Conservation (phyloP, 805 yeast genomes). For the Candida chilensis region DNA sequence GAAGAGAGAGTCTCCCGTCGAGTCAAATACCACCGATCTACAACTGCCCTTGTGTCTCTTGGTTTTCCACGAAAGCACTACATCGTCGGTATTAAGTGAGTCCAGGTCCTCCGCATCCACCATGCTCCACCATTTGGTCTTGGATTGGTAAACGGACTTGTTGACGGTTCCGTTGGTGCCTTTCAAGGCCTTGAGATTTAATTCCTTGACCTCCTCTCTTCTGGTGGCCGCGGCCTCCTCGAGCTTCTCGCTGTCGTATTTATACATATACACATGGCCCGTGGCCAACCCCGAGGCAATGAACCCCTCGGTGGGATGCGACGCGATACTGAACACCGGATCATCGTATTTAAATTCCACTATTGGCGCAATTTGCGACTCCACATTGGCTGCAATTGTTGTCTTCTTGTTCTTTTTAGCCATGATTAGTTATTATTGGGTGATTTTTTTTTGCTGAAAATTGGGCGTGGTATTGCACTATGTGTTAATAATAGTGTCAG, state of each 20-base stretch:
- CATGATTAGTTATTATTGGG: no score
- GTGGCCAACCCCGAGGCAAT: constrained; percentile 70
- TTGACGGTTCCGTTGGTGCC: constrained; percentile 11
- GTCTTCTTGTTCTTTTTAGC: constrained; percentile 15
- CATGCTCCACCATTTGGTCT: constrained; percentile 38
- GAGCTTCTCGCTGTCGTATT: constrained; percentile 43
- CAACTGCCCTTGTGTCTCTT: constrained; percentile 88
- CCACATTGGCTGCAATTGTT: constrained; percentile 17
- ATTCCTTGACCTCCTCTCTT: constrained; percentile 15
- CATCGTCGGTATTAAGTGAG: constrained; percentile 9
- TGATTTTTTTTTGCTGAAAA: no score
- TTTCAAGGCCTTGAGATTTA: constrained; percentile 10
- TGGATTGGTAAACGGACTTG: constrained; percentile 20
- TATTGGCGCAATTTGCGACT: constrained; percentile 29
- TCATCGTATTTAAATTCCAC: constrained; percentile 40
- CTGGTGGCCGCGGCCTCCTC: constrained; percentile 17
- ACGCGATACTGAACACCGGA: constrained; percentile 67
- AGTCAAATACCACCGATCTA: constrained; percentile 60
- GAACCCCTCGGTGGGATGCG: constrained; percentile 67
- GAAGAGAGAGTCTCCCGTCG: constrained; percentile 47
- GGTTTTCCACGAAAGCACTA: constrained; percentile 62
- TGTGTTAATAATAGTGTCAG: no score
- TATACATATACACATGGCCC: constrained; percentile 61
- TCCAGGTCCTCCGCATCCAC: constrained; percentile 15
- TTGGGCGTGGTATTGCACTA: no score